phyloP scores from a whole-genome alignment of 306 rosid species.

The Amphicarpaea edgeworthii region DNA sequence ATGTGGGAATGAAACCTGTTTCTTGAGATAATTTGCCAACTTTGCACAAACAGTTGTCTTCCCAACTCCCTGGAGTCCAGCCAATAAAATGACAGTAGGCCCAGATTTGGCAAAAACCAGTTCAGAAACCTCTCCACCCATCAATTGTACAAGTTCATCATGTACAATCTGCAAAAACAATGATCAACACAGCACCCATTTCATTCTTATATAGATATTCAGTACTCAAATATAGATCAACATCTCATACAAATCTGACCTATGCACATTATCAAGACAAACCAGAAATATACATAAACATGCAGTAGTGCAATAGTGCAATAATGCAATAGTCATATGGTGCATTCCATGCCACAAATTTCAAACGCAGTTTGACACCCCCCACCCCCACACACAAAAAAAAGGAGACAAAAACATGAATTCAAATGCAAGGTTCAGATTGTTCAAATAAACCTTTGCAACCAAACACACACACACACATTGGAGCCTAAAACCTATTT shows the following conservation, averaged over 20 bases:
- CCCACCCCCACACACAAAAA: background rate
- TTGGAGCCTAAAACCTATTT: background rate
- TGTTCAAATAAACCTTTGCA: background rate
- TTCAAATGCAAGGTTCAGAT: no score
- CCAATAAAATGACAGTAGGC: slow-evolving; percentile 90
- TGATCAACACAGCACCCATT: slow-evolving; percentile 25
- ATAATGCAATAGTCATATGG: background rate
- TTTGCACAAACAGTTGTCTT: slow-evolving; percentile 98
- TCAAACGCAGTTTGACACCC: slow-evolving; percentile 8
- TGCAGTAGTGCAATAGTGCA: background rate
- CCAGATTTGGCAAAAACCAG: slow-evolving; percentile 76
- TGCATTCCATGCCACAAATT: slow-evolving; percentile 25
- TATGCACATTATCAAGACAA: slow-evolving; percentile 15
- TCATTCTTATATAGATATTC: slow-evolving; percentile 29
- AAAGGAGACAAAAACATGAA: background rate
- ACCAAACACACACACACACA: background rate
- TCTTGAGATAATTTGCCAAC: slow-evolving; percentile 88
- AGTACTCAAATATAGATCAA: slow-evolving; percentile 21
- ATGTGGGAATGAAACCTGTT: slow-evolving; percentile 65
- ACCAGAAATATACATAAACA: background rate
- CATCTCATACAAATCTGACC: slow-evolving; percentile 24
- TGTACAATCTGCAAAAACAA: slow-evolving; percentile 78
- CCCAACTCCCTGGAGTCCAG: slow-evolving; percentile 99
- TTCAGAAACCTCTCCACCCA: slow-evolving; percentile 98
- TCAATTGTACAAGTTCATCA: slow-evolving; percentile 92